These are phyloP conservation scores for Nitzschia sp. DNA, from an alignment of 108 stramenopile genomes.

Conservation along the genomic window DNA sequence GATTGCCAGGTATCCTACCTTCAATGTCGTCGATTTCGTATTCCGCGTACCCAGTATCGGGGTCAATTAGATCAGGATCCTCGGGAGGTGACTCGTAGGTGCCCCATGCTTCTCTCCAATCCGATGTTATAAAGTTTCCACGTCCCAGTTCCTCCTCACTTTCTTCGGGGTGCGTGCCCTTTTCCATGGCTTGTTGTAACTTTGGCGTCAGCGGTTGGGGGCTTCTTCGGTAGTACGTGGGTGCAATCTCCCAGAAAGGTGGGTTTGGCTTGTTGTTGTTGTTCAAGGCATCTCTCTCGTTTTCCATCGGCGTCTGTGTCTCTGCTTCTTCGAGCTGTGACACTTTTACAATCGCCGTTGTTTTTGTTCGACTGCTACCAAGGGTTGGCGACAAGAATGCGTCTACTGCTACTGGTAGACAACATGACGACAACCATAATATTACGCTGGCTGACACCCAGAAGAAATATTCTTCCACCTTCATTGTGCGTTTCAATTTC, in stretches of 20 bases:
- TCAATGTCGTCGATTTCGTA: conserved; percentile 53
- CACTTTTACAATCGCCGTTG: too few relatives aligned
- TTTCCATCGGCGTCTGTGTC: too few relatives aligned
- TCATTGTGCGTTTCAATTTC: too few relatives aligned
- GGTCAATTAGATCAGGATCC: conserved; percentile 41
- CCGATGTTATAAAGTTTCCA: conserved; percentile 39
- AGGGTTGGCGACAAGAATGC: too few relatives aligned
- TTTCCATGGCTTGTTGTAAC: conserved; percentile 22
- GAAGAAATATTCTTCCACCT: too few relatives aligned
- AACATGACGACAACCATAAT: too few relatives aligned
- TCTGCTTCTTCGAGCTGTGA: too few relatives aligned
- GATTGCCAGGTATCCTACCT: conserved; percentile 45
- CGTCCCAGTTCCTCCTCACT: conserved; percentile 39
- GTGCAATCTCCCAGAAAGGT: conserved; percentile 24
- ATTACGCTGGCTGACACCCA: too few relatives aligned
- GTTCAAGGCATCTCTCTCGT: too few relatives aligned
- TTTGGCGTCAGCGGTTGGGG: conserved; percentile 19
- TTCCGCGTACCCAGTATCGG: conserved; percentile 45
- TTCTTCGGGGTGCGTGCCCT: conserved; percentile 40
- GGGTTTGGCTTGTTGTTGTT: too few relatives aligned
- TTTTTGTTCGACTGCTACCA: too few relatives aligned
- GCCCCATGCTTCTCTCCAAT: conserved; percentile 61
- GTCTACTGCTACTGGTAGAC: too few relatives aligned
- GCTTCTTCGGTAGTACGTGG: conserved; percentile 2
- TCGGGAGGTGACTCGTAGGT: conserved; percentile 40